phyloP scores from a whole-genome alignment of 345 rosid genomes.

The Eucalyptus pauciflora region DNA sequence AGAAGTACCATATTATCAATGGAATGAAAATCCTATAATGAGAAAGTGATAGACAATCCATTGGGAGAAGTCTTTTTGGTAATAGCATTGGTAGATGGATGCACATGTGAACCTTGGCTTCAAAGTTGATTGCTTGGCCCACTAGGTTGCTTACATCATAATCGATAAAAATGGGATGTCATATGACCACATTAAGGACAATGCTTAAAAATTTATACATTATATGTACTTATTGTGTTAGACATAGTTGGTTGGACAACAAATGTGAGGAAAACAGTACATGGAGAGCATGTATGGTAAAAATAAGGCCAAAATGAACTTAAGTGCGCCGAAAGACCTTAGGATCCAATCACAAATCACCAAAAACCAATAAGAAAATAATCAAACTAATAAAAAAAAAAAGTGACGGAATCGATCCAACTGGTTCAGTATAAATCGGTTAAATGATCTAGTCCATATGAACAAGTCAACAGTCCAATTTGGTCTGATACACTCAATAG shows the following conservation, averaged over 20 bases:
- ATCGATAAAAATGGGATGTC: background rate
- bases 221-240: background rate
- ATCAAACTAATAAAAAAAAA: no score
- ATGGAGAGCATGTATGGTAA: background rate
- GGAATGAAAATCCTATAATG: background rate
- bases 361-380: no score
- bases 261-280: background rate
- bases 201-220: background rate
- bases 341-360: background rate
- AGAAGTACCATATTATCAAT: no score
- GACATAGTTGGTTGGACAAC: background rate
- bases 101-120: background rate
- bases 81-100: background rate
- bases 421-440: accelerated
- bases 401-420: background rate
- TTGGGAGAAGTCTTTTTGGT: background rate
- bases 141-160: background rate
- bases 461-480: accelerated
- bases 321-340: background rate
- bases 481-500: accelerated
- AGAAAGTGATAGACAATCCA: background rate
- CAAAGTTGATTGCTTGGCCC: background rate
- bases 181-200: background rate
- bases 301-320: background rate
- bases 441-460: no score